A percentile compares a stretch with the other conserved stretches of the same genome.
These are phyloP conservation scores for Lagerstroemia speciosa DNA, from an alignment of 345 rosid species.

Conservation along the genomic window DNA sequence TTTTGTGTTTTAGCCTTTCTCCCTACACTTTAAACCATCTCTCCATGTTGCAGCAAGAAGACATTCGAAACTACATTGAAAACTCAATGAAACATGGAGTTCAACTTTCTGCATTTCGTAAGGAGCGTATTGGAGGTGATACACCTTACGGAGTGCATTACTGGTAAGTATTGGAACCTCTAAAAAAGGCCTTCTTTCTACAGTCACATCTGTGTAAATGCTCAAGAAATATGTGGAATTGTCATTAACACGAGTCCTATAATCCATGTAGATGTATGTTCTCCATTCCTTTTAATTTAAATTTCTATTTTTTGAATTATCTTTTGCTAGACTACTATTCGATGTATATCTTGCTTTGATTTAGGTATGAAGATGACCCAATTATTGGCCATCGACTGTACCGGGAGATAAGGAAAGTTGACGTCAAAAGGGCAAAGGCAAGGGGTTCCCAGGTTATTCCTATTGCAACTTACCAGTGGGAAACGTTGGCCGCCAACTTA, in stretches of 20 bases:
- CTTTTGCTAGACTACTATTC: constrained; percentile 3
- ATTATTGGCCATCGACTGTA: constrained; percentile 85
- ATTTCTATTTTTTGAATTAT: background rate
- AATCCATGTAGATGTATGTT: background rate
- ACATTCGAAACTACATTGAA: constrained; percentile 82
- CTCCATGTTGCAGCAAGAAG: constrained; percentile 79
- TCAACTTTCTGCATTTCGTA: constrained; percentile 75
- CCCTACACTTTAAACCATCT: constrained; percentile 3
- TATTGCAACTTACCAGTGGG: constrained; percentile 76
- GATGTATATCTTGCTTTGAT: constrained; percentile 19
- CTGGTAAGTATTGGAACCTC: constrained; percentile 44
- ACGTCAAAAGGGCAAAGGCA: constrained; percentile 61
- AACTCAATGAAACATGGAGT: constrained; percentile 77
- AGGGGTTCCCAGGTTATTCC: constrained; percentile 80
- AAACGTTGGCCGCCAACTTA: constrained; percentile 91
- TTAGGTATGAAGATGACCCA: constrained; percentile 95
- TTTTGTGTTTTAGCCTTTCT: background rate
- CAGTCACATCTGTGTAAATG: background rate
- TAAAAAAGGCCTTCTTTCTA: background rate
- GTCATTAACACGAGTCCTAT: background rate
- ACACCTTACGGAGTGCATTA: constrained; percentile 73
- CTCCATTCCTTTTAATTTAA: background rate
- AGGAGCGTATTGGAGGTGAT: constrained; percentile 94
- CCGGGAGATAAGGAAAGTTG: constrained; percentile 84
- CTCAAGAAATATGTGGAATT: background rate